phyloP scores from a whole-genome alignment of 2,329 filamentous ascomycete genomes.

The Coniochaeta sp. region DNA sequence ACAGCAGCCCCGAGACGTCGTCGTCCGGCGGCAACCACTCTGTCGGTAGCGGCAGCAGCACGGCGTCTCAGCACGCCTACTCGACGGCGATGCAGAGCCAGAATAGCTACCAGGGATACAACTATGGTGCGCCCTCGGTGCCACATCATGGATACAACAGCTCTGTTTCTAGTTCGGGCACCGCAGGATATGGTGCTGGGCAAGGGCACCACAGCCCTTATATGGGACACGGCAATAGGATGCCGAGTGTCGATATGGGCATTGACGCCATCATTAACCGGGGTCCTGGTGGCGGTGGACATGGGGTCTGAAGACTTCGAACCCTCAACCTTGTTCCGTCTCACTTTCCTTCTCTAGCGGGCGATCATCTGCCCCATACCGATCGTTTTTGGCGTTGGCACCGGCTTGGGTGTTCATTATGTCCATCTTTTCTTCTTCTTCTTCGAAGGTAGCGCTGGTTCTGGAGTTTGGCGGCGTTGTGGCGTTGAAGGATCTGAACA shows the following conservation, averaged over 20 bases:
- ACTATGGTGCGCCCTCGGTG: slow-evolving; percentile 12
- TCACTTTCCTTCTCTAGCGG: slow-evolving; percentile 1
- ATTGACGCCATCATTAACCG: slow-evolving; percentile 53
- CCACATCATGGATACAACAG: slow-evolving; percentile 41
- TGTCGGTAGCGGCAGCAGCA: slow-evolving; percentile 19
- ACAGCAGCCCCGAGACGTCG: slow-evolving; percentile 35
- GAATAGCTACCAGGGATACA: slow-evolving; percentile 13
- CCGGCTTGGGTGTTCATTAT: neutral
- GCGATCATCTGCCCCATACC: neutral
- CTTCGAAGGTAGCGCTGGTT: neutral
- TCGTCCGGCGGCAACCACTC: slow-evolving; percentile 16
- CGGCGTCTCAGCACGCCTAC: slow-evolving; percentile 12
- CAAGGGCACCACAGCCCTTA: slow-evolving; percentile 33
- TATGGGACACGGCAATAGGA: slow-evolving; percentile 35
- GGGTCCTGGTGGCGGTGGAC: slow-evolving; percentile 22
- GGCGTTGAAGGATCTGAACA: neutral
- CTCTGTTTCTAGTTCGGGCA: slow-evolving; percentile 41
- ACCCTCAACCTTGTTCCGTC: slow-evolving; percentile 3
- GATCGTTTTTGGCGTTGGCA: neutral
- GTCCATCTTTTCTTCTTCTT: neutral
- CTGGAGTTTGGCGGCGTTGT: neutral
- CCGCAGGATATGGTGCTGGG: slow-evolving; percentile 24
- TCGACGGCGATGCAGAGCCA: slow-evolving; percentile 13
- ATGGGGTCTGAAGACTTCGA: slow-evolving; percentile 6
- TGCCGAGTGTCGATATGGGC: slow-evolving; percentile 53